These are phyloP conservation scores for Nidula microcarpa DNA, from an alignment of 768 basidiomycete species.

Conservation along the genomic window DNA sequence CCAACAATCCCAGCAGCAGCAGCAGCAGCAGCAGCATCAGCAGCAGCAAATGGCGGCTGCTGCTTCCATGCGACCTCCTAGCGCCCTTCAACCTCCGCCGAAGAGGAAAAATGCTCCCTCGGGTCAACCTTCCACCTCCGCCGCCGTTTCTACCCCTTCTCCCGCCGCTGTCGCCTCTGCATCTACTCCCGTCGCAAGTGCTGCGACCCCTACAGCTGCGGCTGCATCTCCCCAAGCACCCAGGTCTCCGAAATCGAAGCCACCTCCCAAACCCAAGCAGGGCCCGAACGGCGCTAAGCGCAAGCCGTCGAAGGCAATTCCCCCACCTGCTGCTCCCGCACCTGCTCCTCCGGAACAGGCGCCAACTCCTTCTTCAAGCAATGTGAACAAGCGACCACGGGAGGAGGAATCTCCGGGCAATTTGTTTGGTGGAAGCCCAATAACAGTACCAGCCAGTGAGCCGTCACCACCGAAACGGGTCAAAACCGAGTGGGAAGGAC, in stretches of 20 bases:
- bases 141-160: constrained; percentile 41
- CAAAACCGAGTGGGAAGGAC: constrained; percentile 71
- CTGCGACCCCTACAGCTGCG: constrained; percentile 50
- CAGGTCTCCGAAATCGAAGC: constrained; percentile 67
- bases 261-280: constrained; percentile 40
- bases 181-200: constrained; percentile 39
- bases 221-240: constrained; percentile 62
- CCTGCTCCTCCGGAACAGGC: constrained; percentile 14
- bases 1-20: constrained; percentile 3
- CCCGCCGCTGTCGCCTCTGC: constrained; percentile 29
- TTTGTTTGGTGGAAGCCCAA: constrained; percentile 23
- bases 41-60: constrained; percentile 7
- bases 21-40: constrained; percentile 13
- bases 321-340: constrained; percentile 15
- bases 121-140: constrained; percentile 17
- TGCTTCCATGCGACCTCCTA: constrained; percentile 14
- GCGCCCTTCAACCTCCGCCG: constrained; percentile 15
- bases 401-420: constrained; percentile 39
- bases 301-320: constrained; percentile 24
- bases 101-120: constrained; percentile 22
- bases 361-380: constrained; percentile 16
- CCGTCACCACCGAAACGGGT: constrained; percentile 70
- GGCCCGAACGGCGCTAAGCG: constrained; percentile 17
- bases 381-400: constrained; percentile 42
- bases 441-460: constrained; percentile 32